phyloP scores from a whole-genome alignment of 2,329 filamentous ascomycete species.

The Zymoseptoria passerinii region DNA sequence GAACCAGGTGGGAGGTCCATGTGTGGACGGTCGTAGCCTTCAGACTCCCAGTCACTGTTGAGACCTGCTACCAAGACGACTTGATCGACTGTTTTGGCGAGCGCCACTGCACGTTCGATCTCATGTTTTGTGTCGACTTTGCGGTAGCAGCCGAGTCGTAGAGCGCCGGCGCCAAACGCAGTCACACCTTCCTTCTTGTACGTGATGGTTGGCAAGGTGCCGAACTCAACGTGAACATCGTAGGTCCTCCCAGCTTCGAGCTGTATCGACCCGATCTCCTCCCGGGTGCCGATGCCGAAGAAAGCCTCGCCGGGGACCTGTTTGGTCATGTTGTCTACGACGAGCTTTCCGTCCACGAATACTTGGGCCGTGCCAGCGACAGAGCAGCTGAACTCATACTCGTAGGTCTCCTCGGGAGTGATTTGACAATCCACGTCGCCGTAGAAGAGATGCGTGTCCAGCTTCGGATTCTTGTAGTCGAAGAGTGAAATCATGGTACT shows the following conservation, averaged over 20 bases:
- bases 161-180: conserved; percentile 57
- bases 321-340: conserved; percentile 56
- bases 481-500: conserved; percentile 38
- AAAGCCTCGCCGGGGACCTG: conserved; percentile 55
- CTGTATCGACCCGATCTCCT: conserved; percentile 52
- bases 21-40: conserved; percentile 55
- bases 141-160: conserved; percentile 53
- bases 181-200: conserved; percentile 49
- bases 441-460: conserved; percentile 33
- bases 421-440: conserved; percentile 48
- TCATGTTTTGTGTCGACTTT: conserved; percentile 53
- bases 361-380: conserved; percentile 60
- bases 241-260: conserved; percentile 55
- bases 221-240: conserved; percentile 51
- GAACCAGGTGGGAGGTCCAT: conserved; percentile 54
- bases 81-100: conserved; percentile 64
- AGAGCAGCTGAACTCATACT: conserved; percentile 58
- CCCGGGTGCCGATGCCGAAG: conserved; percentile 55
- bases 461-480: conserved; percentile 41
- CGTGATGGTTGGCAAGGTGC: conserved; percentile 59
- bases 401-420: conserved; percentile 51
- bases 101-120: conserved; percentile 56
- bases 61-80: conserved; percentile 71
- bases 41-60: conserved; percentile 69
- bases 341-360: conserved; percentile 52